Percentiles rank a stretch among this genome's conserved stretches.
These are phyloP conservation scores for Fusarium incarnatum DNA, from an alignment of 2,329 filamentous ascomycete species.

Conservation along the genomic window DNA sequence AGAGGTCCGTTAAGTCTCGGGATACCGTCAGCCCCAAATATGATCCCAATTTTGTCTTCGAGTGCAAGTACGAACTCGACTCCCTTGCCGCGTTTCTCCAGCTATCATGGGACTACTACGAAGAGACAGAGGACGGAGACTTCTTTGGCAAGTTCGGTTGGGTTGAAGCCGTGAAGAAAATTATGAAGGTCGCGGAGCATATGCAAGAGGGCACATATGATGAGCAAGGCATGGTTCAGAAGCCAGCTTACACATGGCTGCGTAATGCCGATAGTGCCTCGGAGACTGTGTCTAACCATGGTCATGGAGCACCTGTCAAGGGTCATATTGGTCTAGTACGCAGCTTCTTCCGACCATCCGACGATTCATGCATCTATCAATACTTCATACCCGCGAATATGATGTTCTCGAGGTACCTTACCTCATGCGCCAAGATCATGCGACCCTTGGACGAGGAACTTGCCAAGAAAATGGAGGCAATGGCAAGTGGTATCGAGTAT, in stretches of 20 bases:
- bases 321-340: conserved; percentile 84
- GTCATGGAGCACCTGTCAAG: conserved; percentile 83
- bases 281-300: conserved; percentile 82
- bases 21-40: conserved; percentile 73
- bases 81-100: conserved; percentile 88
- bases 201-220: conserved; percentile 82
- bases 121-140: conserved; percentile 75
- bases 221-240: conserved; percentile 65
- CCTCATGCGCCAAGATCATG: conserved; percentile 60
- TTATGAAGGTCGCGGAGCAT: conserved; percentile 75
- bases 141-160: conserved; percentile 81
- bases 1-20: conserved; percentile 47
- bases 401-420: conserved; percentile 78
- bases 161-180: conserved; percentile 75
- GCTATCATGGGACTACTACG: conserved; percentile 82
- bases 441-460: conserved; percentile 61
- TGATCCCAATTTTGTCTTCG: conserved; percentile 79
- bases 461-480: conserved; percentile 66
- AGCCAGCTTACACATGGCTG: conserved; percentile 79
- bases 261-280: conserved; percentile 78
- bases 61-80: conserved; percentile 97
- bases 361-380: conserved; percentile 87
- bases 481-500: conserved; percentile 68
- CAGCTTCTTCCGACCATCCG: conserved; percentile 89
- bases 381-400: conserved; percentile 92